These are phyloP conservation scores for Fusarium penzigii DNA, from an alignment of 2,329 filamentous ascomycete species.

Conservation along the genomic window DNA sequence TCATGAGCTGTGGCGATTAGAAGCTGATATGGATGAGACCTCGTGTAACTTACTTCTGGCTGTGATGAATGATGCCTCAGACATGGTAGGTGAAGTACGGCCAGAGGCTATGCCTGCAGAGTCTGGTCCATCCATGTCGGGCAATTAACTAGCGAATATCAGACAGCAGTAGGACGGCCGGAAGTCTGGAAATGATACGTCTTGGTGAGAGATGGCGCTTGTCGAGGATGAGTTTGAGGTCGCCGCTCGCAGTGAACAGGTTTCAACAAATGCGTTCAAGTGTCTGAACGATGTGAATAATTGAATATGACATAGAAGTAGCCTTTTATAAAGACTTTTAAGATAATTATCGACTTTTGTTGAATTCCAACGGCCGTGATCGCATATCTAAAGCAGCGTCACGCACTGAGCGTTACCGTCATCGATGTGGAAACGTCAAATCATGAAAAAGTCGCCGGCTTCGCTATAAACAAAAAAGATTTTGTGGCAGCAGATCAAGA, in stretches of 20 bases:
- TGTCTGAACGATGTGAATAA: too few species aligned
- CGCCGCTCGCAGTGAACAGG: too few species aligned
- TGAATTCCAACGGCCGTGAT: not conserved
- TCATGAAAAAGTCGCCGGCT: not conserved
- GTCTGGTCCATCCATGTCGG: not conserved
- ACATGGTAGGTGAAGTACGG: not conserved
- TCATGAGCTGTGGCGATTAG: not conserved
- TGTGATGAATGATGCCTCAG: not conserved
- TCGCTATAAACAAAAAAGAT: too few species aligned
- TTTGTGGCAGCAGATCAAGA: not conserved
- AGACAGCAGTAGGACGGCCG: too few species aligned
- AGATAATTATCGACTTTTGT: not conserved
- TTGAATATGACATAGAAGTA: too few species aligned
- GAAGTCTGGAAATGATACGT: too few species aligned
- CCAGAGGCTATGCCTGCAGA: not conserved
- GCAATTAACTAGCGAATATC: not conserved
- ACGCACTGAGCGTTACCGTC: not conserved
- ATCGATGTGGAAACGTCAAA: not conserved
- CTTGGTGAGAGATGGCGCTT: too few species aligned
- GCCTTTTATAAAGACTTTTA: not conserved
- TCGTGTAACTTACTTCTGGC: not conserved
- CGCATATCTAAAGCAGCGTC: not conserved
- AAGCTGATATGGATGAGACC: not conserved
- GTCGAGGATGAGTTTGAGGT: too few species aligned
- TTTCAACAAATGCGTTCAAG: too few species aligned